A percentile compares a stretch with the other conserved stretches of the same genome.
These are phyloP conservation scores for Malassezia sympodialis DNA, from an alignment of 1,284 basidiomycete genomes.

Conservation along the genomic window DNA sequence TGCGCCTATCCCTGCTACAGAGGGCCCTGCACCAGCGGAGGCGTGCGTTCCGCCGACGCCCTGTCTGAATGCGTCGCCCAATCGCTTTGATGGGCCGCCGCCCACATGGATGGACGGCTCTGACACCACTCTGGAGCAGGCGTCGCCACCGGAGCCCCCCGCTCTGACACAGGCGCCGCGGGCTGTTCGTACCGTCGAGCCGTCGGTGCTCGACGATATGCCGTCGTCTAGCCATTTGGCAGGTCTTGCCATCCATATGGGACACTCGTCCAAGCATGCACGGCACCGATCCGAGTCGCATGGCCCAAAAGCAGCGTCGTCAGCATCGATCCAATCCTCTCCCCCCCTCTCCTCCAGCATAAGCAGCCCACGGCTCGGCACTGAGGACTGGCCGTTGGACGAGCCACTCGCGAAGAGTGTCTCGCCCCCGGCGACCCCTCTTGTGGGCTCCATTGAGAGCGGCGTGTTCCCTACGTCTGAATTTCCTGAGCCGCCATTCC, in stretches of 20 bases:
- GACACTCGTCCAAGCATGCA: not conserved
- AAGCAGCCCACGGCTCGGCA: not conserved
- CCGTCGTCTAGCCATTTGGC: not conserved
- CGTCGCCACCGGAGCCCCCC: too few species aligned
- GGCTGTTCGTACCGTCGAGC: not conserved
- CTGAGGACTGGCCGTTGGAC: not conserved
- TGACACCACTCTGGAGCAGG: not conserved
- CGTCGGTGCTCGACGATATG: not conserved
- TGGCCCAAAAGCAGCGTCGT: not conserved
- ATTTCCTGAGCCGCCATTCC: not conserved
- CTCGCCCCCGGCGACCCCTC: not conserved
- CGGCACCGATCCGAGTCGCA: not conserved
- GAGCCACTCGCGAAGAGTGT: not conserved
- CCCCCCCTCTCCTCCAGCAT: not conserved
- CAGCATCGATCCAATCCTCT: not conserved
- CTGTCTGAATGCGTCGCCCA: not conserved
- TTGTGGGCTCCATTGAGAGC: not conserved
- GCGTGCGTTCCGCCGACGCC: conserved; percentile 1
- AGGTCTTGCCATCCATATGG: not conserved
- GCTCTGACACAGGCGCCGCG: not conserved
- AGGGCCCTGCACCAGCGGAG: not conserved
- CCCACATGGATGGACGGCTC: conserved; percentile 6
- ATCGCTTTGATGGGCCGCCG: conserved; percentile 1
- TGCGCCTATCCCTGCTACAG: not conserved
- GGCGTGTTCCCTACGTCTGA: not conserved